Evolutionary conservation across 192 early-diverging fungal genomes (phyloP).

Genomic region (Rhizophagus sp.): DNA sequence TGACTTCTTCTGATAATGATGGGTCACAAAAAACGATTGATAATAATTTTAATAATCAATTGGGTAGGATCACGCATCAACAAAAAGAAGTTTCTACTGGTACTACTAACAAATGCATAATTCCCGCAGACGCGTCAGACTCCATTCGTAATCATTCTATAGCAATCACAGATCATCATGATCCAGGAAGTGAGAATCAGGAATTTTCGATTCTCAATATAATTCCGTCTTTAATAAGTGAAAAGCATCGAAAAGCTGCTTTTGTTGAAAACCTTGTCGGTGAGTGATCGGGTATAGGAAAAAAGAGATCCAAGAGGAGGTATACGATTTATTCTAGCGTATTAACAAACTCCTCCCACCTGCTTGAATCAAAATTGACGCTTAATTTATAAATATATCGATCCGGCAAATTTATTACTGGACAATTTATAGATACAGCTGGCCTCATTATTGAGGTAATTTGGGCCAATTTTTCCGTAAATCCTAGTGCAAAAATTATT

Average conservation of each 20-base stretch:
- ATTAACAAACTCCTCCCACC: not conserved
- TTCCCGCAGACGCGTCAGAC: not conserved
- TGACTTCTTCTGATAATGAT: not conserved
- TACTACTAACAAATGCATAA: slow-evolving; percentile 1
- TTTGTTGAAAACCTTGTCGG: slow-evolving; percentile 28
- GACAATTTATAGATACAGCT: slow-evolving; percentile 48
- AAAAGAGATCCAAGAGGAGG: not conserved
- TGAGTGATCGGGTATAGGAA: slow-evolving; percentile 5
- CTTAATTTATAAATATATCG: not conserved
- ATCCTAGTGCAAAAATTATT: slow-evolving; percentile 36
- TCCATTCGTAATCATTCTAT: not conserved
- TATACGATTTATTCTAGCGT: not conserved
- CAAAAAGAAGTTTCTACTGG: not conserved
- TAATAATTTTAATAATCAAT: not conserved
- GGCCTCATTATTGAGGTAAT: slow-evolving; percentile 60
- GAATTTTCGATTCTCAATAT: slow-evolving; percentile 24
- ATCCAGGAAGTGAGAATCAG: slow-evolving; percentile 1
- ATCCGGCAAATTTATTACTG: not conserved
- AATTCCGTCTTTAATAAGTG: slow-evolving; percentile 27
- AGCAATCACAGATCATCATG: slow-evolving; percentile 4
- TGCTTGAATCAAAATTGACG: not conserved
- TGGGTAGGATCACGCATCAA: not conserved
- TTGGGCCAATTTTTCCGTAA: slow-evolving; percentile 40
- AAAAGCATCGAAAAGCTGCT: slow-evolving; percentile 24
- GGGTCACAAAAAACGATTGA: not conserved